Evolutionary conservation across 345 rosid genomes (phyloP), one percentile per base, ranked within the genome.

Genomic region (Clausena lansium): DNA sequence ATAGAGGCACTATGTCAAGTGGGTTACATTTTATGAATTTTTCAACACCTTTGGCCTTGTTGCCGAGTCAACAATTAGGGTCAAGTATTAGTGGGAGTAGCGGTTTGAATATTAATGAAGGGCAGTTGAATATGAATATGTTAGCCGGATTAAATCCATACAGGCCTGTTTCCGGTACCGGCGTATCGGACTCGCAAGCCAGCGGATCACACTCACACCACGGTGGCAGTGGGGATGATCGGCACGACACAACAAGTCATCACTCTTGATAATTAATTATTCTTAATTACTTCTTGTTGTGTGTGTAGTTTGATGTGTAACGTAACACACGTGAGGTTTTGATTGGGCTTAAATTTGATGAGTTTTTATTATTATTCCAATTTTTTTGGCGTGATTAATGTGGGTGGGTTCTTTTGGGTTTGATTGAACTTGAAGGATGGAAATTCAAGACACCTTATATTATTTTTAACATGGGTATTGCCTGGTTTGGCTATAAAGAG

Each of bases 1-100:
- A 95, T 70, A 86, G 98, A 71, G 87, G 98, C 57, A 83, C 86
- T 71, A 88, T 88, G 86, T 88, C 97, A 1, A 92, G 95, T 76
- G 99, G 96, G 20, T 88, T 95, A 45, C 98, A 95, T 88, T 92
- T 93, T 76, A 95, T 95, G 99, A 95, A 95, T 77, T 95, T 93
- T 70, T 91, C 98, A 6, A 82, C 95, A 0, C 98, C 99, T 11
- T 84, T 95, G 86, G 95, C 98, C 9, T 80, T 95, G 39, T 78
- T 93, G 81, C 92, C 93, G 0, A 88, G 96, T 61, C 96, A 92
- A 83, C 97, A 91, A 83, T 74, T 92, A 77, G 91, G 92, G 22
- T 87, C 94, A 0, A 77, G 74, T 55, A 79, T 81, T 70, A 82
- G 80, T 2, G 82, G 88, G 10, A 76, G 66, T 19, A 61, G 73